These are phyloP conservation scores for Plasmodium ovale DNA, from an alignment of 169 alveolate genomes.

Conservation along the genomic window DNA sequence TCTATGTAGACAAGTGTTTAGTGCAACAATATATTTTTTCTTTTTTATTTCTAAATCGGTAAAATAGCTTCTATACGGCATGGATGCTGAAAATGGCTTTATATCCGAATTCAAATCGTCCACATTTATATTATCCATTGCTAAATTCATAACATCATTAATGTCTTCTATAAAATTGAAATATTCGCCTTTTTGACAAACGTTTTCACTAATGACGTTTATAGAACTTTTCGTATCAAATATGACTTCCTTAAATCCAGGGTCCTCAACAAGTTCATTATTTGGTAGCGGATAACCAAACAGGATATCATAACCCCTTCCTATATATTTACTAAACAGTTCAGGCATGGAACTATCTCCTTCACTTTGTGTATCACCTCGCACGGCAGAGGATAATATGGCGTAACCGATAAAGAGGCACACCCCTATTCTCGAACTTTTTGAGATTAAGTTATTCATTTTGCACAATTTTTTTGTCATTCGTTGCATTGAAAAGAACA, in stretches of 20 bases:
- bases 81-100: slow-evolving; percentile 68
- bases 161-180: slow-evolving; percentile 42
- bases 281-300: slow-evolving; percentile 72
- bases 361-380: not conserved
- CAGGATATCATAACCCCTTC: slow-evolving; percentile 65
- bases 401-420: not conserved
- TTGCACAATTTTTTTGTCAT: too few relatives aligned
- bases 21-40: slow-evolving; percentile 57
- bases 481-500: too few relatives aligned
- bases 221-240: slow-evolving; percentile 35
- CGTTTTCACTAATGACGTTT: slow-evolving; percentile 5
- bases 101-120: slow-evolving; percentile 34
- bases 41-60: slow-evolving; percentile 56
- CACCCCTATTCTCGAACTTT: too few relatives aligned
- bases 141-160: slow-evolving; percentile 52
- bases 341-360: slow-evolving; percentile 2
- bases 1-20: slow-evolving; percentile 39
- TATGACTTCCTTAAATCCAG: slow-evolving; percentile 48
- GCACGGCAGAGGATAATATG: not conserved
- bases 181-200: slow-evolving; percentile 60
- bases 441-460: too few relatives aligned
- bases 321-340: slow-evolving; percentile 46
- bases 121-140: slow-evolving; percentile 55
- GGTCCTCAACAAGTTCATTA: slow-evolving; percentile 62
- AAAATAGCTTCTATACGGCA: slow-evolving; percentile 63